A percentile compares a stretch with the other conserved stretches of the same genome.
Conservation (phyloP, 371 early-diverging fungal genomes). For the Lichtheimia corymbifera region DNA sequence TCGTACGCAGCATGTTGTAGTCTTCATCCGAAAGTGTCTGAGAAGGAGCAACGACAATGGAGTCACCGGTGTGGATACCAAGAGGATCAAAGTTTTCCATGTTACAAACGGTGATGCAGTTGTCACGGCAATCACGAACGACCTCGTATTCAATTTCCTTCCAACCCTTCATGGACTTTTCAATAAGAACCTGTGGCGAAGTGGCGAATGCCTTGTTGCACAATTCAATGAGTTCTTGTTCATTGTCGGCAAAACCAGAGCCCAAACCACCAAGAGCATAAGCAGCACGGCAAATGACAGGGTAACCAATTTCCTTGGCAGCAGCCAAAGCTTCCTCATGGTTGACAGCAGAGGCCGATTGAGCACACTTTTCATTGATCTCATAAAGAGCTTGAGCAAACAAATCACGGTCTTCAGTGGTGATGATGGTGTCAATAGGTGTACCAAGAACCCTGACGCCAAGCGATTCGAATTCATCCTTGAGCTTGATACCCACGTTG, state of each 20-base stretch:
- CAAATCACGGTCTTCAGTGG: conserved; percentile 93
- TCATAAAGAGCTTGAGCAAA: conserved; percentile 83
- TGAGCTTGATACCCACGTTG: conserved; percentile 88
- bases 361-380: conserved; percentile 86
- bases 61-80: conserved; percentile 96
- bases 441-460: conserved; percentile 95
- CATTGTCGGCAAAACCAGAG: conserved; percentile 90
- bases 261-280: conserved; percentile 96
- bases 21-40: conserved; percentile 94
- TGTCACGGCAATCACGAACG: conserved; percentile 88
- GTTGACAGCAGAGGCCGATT: conserved; percentile 76
- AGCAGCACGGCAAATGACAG: conserved; percentile 92
- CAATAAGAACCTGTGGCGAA: conserved; percentile 92
- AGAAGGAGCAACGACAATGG: conserved; percentile 93
- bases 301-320: conserved; percentile 86
- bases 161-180: conserved; percentile 96
- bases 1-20: conserved; percentile 93
- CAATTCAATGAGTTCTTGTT: conserved; percentile 72
- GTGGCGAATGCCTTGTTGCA: conserved; percentile 83
- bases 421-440: conserved; percentile 85
- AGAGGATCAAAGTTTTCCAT: conserved; percentile 99
- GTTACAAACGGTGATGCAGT: conserved; percentile 97
- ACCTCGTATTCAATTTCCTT: conserved; percentile 98
- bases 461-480: conserved; percentile 79
- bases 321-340: conserved; percentile 84